Percentiles rank a stretch among this genome's conserved stretches.
Evolutionary conservation across 2,329 filamentous ascomycete genomes (phyloP).

Genomic region (Alternaria angustiovoidea): DNA sequence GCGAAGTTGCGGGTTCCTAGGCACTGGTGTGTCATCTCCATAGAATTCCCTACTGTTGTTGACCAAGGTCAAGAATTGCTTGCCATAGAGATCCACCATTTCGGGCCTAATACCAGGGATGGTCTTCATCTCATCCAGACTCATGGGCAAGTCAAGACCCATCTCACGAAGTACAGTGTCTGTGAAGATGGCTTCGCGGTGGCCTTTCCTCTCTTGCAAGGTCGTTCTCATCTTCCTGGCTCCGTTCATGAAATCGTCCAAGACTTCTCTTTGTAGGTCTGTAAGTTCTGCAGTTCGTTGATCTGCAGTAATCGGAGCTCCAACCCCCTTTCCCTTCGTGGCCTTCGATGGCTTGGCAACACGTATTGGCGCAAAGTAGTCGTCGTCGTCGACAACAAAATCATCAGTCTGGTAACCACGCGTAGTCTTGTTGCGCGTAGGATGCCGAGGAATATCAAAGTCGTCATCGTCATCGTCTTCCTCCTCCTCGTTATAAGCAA

Average conservation of each 20-base stretch:
- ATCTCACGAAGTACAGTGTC: constrained; percentile 76
- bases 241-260: constrained; percentile 70
- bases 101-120: constrained; percentile 70
- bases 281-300: constrained; percentile 62
- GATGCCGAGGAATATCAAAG: constrained; percentile 33
- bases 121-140: constrained; percentile 66
- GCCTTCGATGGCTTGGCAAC: constrained; percentile 44
- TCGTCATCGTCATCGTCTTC: constrained; percentile 34
- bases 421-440: constrained; percentile 28
- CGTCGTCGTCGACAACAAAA: constrained; percentile 54
- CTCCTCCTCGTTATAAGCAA: constrained; percentile 34
- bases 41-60: constrained; percentile 40
- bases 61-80: constrained; percentile 68
- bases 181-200: constrained; percentile 70
- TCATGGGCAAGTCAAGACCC: constrained; percentile 73
- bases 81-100: constrained; percentile 69
- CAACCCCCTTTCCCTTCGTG: constrained; percentile 54
- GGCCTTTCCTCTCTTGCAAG: constrained; percentile 66
- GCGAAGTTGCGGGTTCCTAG: constrained; percentile 19
- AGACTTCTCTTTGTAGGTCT: constrained; percentile 68
- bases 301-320: constrained; percentile 67
- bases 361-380: constrained; percentile 58
- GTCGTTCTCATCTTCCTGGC: constrained; percentile 68
- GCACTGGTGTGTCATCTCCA: constrained; percentile 23
- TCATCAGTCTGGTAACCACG: constrained; percentile 49